Conservation (phyloP, 106 monocot genomes). For the Gastrodia elata region DNA sequence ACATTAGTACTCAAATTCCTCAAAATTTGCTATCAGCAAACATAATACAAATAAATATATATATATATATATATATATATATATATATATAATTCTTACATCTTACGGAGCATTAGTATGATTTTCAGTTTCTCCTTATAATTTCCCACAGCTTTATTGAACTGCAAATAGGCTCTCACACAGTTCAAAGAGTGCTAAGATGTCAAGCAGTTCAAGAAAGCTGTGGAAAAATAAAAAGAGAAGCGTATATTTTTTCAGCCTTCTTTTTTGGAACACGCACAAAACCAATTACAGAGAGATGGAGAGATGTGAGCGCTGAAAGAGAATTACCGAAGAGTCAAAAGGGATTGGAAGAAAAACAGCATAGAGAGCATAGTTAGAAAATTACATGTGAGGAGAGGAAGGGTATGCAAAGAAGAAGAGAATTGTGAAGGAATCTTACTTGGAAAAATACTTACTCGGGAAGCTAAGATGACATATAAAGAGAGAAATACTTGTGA, state of each 20-base stretch:
- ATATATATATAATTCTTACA: too few relatives aligned
- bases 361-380: too few relatives aligned
- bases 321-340: neutral
- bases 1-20: too few relatives aligned
- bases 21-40: too few relatives aligned
- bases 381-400: too few relatives aligned
- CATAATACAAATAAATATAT: too few relatives aligned
- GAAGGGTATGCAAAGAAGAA: too few relatives aligned
- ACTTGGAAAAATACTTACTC: neutral
- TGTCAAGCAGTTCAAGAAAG: slow-evolving; percentile 63
- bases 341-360: too few relatives aligned
- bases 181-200: neutral
- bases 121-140: slow-evolving; percentile 51
- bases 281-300: neutral
- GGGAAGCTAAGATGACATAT: too few relatives aligned
- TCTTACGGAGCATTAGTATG: too few relatives aligned
- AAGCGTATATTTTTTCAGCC: slow-evolving; percentile 19
- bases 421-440: neutral
- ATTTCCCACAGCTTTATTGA: slow-evolving; percentile 99
- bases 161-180: slow-evolving; percentile 41
- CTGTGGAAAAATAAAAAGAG: slow-evolving; percentile 77
- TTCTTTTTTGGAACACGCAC: neutral
- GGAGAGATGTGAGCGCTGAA: neutral
- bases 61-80: too few relatives aligned
- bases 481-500: too few relatives aligned